Base-by-base conservation (phyloP, 768 basidiomycete species). In the Cystofilobasidium macerans region DNA sequence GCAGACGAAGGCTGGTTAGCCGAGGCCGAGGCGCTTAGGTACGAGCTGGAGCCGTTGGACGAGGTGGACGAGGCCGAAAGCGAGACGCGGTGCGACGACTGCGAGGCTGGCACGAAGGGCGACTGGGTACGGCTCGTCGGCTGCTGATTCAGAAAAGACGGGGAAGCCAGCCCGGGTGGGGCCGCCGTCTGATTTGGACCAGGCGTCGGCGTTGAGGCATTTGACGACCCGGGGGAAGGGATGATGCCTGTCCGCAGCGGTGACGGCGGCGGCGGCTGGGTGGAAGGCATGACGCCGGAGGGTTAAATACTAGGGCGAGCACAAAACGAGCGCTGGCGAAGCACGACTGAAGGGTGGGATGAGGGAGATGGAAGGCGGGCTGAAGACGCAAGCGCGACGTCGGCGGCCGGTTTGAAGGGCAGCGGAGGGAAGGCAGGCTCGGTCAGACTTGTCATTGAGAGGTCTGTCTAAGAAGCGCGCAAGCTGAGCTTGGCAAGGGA, bases 231-330 rank as follows among this genome's bases (percentile, higher is more conserved):
- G 11, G 58, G 43, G 22, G 38, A 42, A 40, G 38, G 28, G 7
- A 45, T 26, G 30, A 28, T 45, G 22, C 43, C 38, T 7, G 58
- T 60, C 58, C 58, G 38, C 26, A 60, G 58, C n/a, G 58, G 58
- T 18, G 58, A 60, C 13, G 58, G 58, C 20, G 58, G 58, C n/a
- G 58, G 58, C 2, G 43, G 58, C 43, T 60, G 58, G 18, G 33
- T 20, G 28, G 18, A 22, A n/a, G 38, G 22, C 38, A 40, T 40
- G 51, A 14, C 38, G n/a, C n/a, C n/a, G n/a, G n/a, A 40, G 9
- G 42, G 42, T 42, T 42, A 20, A 4, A 11, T 42, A 20, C 7
- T 7, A 20, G 42, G 16, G 42, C 7, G 9, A 4, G 42, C 7
- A n/a, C n/a, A n/a, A n/a, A n/a, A n/a, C n/a, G n/a, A n/a, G n/a